Evolutionary conservation across 306 rosid genomes (phyloP), one percentile per base, ranked within the genome.

Genomic region (Fragaria nilgerrensis): DNA sequence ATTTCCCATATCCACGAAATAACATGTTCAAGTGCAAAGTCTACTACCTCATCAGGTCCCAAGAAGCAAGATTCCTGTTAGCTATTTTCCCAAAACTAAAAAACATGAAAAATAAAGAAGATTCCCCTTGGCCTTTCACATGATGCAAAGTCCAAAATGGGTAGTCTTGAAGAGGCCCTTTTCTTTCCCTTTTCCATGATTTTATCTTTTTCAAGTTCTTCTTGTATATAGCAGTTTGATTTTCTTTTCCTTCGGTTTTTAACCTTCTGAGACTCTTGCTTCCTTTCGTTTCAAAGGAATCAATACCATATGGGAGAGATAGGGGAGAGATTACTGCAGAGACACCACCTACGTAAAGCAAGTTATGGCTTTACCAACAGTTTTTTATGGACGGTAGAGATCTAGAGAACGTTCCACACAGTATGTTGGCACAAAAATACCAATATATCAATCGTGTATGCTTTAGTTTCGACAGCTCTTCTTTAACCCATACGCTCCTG

Each of bases 181-280:
- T 74, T 59, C n/a, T 65, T 82, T 85, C 79, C 69, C 88, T 79
- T 79, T 82, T 72, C 75, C 72, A 47, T 1, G n/a, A 36, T 72
- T 77, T 70, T 65, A 47, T 76, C 75, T 63, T 73, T 23, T 5
- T 13, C 75, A 48, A 55, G 29, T 48, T 62, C 43, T 48, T 62
- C 43, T 65, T 3, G 11, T 76, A 39, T 6, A 56, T 43, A 29
- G 72, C 79, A 70, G 56, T 43, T 63, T 15, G 44, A 32, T 75
- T 67, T 32, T 22, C 68, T 56, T 73, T 73, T 58, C 55, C 68
- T 56, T 75, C 50, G 27, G 19, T 63, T 75, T 75, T 56, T 36
- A 4, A 62, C 76, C 22, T 52, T 53, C 61, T 50, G 61, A 43
- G 68, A 37, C 67, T 67, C 75, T 64, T 68, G 29, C 75, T 37